Evolutionary conservation across 2,329 filamentous ascomycete species (phyloP), one percentile per base, ranked within the genome.

Genomic region (Apiospora rasikravindrae): DNA sequence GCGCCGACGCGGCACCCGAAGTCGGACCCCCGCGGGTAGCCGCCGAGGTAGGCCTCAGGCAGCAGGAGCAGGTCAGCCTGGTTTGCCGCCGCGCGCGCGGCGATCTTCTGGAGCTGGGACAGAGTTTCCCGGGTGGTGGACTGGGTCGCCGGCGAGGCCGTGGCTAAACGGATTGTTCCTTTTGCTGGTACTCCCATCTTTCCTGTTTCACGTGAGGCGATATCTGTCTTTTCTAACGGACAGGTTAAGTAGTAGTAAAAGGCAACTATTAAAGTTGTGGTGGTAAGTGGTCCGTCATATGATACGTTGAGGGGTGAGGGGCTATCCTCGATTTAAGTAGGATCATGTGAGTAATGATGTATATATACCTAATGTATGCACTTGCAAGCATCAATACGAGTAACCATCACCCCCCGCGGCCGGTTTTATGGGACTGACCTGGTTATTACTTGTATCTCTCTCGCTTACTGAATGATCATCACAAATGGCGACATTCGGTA

Each of bases 11-110:
- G 87, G 67, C 90, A 91, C 5, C 95, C 95, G 78, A 98, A 98
- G 69, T 86, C 85, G 74, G 91, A 92, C 24, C 92, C 94, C 14
- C 95, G 92, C 24, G 96, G 96, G 80, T 98, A 98, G 1, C 95
- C 96, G 67, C 96, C 96, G 1, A 98, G 88, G 80, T 94, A 98
- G 29, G 95, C 95, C 84, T 98, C 95, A 0, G 96, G 96, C 73
- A 98, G 95, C 70, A 98, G 90, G 40, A 98, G 87, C 69, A 98
- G 87, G 80, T 96, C 86, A 51, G 89, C 83, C 3, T 79, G 76
- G 71, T 83, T 79, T 0, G 80, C 77, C 4, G 91, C 88, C n/a
- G 95, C 95, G 47, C 86, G 83, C 33, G 83, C 83, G 45, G 93
- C 91, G 19, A 93, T 90, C 14, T 81, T 76, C 77, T 91, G 87